These are phyloP conservation scores for Neodidymelliopsis sp. DNA, from an alignment of 2,329 filamentous ascomycete genomes.

Conservation along the genomic window DNA sequence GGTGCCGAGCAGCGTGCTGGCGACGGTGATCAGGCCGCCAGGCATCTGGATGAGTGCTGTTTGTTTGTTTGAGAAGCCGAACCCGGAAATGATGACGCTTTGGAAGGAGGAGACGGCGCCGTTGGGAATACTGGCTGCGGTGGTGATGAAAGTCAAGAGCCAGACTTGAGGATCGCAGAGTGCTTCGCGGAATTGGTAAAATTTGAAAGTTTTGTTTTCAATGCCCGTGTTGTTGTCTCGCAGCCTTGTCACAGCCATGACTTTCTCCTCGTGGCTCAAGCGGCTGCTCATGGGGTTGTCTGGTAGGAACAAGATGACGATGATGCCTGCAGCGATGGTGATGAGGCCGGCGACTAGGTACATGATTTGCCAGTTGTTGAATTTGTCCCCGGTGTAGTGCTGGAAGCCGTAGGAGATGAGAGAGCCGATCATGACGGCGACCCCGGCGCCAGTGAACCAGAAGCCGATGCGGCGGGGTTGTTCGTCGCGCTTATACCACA, in stretches of 20 bases:
- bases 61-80: conserved; percentile 42
- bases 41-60: conserved; percentile 42
- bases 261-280: conserved; percentile 27
- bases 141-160: conserved; percentile 45
- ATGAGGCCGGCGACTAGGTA: conserved; percentile 65
- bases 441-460: conserved; percentile 58
- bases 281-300: conserved; percentile 50
- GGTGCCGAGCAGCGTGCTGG: conserved; percentile 33
- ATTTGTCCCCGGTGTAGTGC: conserved; percentile 55
- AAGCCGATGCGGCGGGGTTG: conserved; percentile 63
- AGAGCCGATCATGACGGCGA: conserved; percentile 64
- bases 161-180: conserved; percentile 54
- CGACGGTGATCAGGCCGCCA: conserved; percentile 29
- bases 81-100: conserved; percentile 19
- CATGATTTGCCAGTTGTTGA: conserved; percentile 70
- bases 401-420: conserved; percentile 67
- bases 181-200: conserved; percentile 53
- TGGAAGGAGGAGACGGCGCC: conserved; percentile 49
- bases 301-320: conserved; percentile 62
- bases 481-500: conserved; percentile 71
- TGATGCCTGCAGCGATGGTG: conserved; percentile 44
- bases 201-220: conserved; percentile 58
- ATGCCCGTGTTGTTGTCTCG: conserved; percentile 59
- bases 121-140: conserved; percentile 45
- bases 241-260: conserved; percentile 50